These are phyloP conservation scores for Verticillium klebahnii DNA, from an alignment of 2,329 filamentous ascomycete species.

Conservation along the genomic window DNA sequence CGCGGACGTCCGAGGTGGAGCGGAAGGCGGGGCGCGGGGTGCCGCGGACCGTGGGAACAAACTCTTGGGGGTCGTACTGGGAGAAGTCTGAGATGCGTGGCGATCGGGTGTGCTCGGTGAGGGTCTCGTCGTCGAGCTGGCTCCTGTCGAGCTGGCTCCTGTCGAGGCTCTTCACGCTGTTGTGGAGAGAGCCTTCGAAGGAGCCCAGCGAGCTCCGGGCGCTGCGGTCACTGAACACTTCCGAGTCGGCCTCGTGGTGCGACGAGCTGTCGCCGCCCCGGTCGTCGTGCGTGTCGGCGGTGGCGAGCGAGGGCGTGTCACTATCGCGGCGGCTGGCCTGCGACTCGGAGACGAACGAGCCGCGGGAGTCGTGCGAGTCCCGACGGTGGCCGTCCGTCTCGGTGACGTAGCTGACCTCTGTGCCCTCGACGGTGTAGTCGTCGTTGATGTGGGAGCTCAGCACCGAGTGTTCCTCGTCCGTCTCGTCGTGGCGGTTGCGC, in stretches of 20 bases:
- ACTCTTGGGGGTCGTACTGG: constrained; percentile 36
- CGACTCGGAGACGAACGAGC: constrained; percentile 6
- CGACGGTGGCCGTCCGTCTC: constrained; percentile 15
- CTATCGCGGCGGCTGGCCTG: constrained; percentile 5
- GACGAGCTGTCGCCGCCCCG: constrained; percentile 41
- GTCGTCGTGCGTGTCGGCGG: constrained; percentile 13
- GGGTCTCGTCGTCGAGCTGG: constrained; percentile 27
- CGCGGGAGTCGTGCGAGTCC: neutral
- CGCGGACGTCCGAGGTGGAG: constrained; percentile 64
- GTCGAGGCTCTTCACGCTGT: constrained; percentile 4
- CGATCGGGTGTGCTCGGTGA: constrained; percentile 27
- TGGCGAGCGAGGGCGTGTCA: neutral
- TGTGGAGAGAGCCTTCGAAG: constrained; percentile 19
- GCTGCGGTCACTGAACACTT: constrained; percentile 56
- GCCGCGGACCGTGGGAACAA: constrained; percentile 50
- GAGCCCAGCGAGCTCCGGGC: constrained; percentile 54
- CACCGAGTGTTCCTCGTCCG: constrained; percentile 19
- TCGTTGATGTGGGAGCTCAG: constrained; percentile 25
- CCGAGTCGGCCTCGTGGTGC: constrained; percentile 48
- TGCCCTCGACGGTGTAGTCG: constrained; percentile 17
- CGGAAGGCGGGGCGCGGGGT: constrained; percentile 62
- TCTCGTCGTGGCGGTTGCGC: constrained; percentile 19
- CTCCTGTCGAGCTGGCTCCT: constrained; percentile 5
- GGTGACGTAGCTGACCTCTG: constrained; percentile 20
- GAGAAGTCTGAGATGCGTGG: constrained; percentile 48